Conservation (phyloP, 345 rosid genomes). For the Camelina neglecta region DNA sequence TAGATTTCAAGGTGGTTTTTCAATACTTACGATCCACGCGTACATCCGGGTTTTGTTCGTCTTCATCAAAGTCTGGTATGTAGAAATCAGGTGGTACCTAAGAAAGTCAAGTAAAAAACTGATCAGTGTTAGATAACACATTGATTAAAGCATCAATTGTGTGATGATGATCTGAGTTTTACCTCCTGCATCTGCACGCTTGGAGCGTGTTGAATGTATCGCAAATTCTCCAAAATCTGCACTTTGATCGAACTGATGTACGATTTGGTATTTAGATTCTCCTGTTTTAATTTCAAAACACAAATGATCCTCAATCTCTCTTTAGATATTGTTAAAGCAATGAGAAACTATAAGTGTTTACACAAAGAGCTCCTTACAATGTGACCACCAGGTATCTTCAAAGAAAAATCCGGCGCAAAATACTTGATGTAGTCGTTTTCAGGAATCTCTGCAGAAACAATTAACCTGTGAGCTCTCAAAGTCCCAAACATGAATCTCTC, state of each 20-base stretch:
- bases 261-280: constrained; percentile 85
- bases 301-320: constrained; percentile 8
- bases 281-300: constrained; percentile 54
- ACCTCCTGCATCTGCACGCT: constrained; percentile 99
- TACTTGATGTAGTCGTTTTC: constrained; percentile 84
- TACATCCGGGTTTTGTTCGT: constrained; percentile 84
- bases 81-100: constrained; percentile 97
- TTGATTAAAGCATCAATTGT: not conserved
- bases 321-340: not conserved
- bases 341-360: constrained; percentile 11
- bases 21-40: constrained; percentile 79
- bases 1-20: not conserved
- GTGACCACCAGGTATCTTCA: constrained; percentile 85
- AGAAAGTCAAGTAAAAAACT: not conserved
- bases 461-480: not conserved
- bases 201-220: constrained; percentile 92
- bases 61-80: constrained; percentile 94
- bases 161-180: constrained; percentile 22
- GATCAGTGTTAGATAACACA: constrained; percentile 8
- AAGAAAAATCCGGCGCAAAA: constrained; percentile 80
- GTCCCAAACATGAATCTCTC: not conserved
- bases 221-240: constrained; percentile 91
- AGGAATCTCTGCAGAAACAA: constrained; percentile 78
- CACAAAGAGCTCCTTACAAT: constrained; percentile 58
- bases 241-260: constrained; percentile 81